A percentile compares a stretch with the other conserved stretches of the same genome.
These are phyloP conservation scores for Pseudoneurospora amorphoporcata DNA, from an alignment of 495 filamentous ascomycete genomes.

Conservation along the genomic window DNA sequence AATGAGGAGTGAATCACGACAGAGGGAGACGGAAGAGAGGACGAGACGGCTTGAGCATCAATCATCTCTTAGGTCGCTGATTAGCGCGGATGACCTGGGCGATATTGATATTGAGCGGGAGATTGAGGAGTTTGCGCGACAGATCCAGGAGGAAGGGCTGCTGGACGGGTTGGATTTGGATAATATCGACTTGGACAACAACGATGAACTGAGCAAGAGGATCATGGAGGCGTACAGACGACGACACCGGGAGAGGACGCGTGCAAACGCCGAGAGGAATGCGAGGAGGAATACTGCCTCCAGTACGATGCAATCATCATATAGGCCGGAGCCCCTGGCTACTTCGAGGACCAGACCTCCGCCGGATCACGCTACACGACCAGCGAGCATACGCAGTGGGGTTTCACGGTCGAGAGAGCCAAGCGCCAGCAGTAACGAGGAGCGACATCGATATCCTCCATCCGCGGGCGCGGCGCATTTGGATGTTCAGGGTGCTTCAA, in stretches of 20 bases:
- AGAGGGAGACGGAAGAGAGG: slow-evolving; percentile 28
- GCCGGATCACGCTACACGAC: slow-evolving; percentile 19
- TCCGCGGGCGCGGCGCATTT: slow-evolving; percentile 29
- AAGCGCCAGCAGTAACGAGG: slow-evolving; percentile 26
- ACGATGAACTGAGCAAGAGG: slow-evolving; percentile 78
- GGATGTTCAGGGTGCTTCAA: slow-evolving; percentile 32
- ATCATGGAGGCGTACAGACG: slow-evolving; percentile 80
- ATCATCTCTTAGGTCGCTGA: slow-evolving; percentile 69
- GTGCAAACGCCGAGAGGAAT: slow-evolving; percentile 13
- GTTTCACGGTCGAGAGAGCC: slow-evolving; percentile 28
- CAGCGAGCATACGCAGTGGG: slow-evolving; percentile 28
- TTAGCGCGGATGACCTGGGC: slow-evolving; percentile 67
- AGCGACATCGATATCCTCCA: slow-evolving; percentile 36
- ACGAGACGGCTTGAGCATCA: slow-evolving; percentile 63
- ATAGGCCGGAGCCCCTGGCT: slow-evolving; percentile 17
- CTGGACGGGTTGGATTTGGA: slow-evolving; percentile 78
- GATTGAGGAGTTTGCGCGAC: slow-evolving; percentile 71
- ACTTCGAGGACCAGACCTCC: slow-evolving; percentile 17
- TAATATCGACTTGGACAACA: slow-evolving; percentile 62
- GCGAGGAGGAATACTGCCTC: slow-evolving; percentile 32
- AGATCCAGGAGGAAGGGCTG: slow-evolving; percentile 81
- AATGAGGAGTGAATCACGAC: slow-evolving; percentile 26
- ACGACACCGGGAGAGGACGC: slow-evolving; percentile 47
- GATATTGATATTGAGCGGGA: slow-evolving; percentile 56
- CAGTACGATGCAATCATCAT: slow-evolving; percentile 13